Conservation (phyloP, 768 basidiomycete genomes). For the Russula compacta region DNA sequence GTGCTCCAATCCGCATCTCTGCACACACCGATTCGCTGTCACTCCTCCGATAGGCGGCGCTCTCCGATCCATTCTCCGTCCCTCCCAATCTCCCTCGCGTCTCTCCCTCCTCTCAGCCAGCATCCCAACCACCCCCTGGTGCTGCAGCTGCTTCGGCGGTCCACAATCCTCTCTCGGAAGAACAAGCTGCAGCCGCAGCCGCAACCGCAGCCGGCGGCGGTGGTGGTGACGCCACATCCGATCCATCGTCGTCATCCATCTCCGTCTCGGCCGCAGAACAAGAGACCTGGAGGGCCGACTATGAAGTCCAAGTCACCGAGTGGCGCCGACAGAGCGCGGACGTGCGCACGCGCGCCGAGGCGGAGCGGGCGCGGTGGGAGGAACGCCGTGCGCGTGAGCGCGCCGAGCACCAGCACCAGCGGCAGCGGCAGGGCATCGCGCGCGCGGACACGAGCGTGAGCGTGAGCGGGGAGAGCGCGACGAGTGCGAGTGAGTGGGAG, state of each 20-base stretch:
- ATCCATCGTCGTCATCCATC: not conserved
- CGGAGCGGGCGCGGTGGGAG: conserved; percentile 65
- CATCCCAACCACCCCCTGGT: not conserved
- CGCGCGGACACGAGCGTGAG: conserved; percentile 13
- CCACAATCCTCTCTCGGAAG: not conserved
- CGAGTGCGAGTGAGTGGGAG: conserved; percentile 9
- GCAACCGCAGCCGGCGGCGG: not conserved
- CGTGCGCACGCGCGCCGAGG: conserved; percentile 67
- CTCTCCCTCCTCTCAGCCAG: conserved; percentile 3
- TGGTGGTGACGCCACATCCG: not conserved
- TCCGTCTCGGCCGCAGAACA: conserved; percentile 24
- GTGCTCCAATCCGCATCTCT: not conserved
- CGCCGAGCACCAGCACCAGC: not conserved
- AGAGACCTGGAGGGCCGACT: conserved; percentile 56
- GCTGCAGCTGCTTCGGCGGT: too few species aligned
- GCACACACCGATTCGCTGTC: not conserved
- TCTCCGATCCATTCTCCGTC: conserved; percentile 18
- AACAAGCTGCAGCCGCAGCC: not conserved
- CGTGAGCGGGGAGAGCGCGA: conserved; percentile 25
- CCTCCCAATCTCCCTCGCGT: conserved; percentile 10
- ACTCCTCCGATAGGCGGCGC: conserved; percentile 14
- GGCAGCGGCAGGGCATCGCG: conserved; percentile 19
- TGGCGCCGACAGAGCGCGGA: conserved; percentile 71
- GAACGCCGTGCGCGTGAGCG: conserved; percentile 46
- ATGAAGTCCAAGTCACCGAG: conserved; percentile 54